Base-by-base conservation (phyloP, 768 basidiomycete genomes). In the Tricholoma hemisulphureum region DNA sequence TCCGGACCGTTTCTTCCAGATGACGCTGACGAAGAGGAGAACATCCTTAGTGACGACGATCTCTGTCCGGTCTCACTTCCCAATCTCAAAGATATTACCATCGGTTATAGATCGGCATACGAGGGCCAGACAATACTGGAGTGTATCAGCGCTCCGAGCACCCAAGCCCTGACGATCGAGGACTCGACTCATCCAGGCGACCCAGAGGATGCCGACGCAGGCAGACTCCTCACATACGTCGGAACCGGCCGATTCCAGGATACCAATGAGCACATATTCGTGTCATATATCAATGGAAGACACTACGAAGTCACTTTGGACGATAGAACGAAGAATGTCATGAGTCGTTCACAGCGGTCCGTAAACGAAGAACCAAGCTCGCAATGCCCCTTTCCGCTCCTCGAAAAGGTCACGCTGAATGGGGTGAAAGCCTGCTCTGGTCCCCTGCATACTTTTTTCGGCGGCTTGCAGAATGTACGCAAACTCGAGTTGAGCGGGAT, bases 181-280 rank as follows among this genome's bases (percentile, higher is more conserved):
- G 81, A 85, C 59, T 73, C 74, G 8, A 76, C 71, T 4, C 74
- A 81, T 59, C 74, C 77, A 16, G 74, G 69, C 23, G 74, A 73
- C 53, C 68, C 72, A 14, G 71, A 72, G n/a, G 74, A 73, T 8
- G 65, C 77, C 48, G 77, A 83, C 57, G 77, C 73, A 1, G 67
- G 71, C 23, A 67, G 66, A 51, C 64, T 84, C 21, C 65, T 78
- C 18, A 64, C 67, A 49, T 77, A 74, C 65, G 61, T 74, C 35
- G 76, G 69, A 2, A 73, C 75, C n/a, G 71, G 74, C 46, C 64
- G 65, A 21, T 67, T 65, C 56, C 61, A 65, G 45, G 58, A 58
- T 52, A 61, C 52, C 39, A 55, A 55, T 60, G 50, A 65, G 37
- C 54, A 58, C 20, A 57, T 57, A 14, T 35, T 61, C 34, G 41